Evolutionary conservation across 75 land plant species (phyloP).

Genomic region (Picea glauca): DNA sequence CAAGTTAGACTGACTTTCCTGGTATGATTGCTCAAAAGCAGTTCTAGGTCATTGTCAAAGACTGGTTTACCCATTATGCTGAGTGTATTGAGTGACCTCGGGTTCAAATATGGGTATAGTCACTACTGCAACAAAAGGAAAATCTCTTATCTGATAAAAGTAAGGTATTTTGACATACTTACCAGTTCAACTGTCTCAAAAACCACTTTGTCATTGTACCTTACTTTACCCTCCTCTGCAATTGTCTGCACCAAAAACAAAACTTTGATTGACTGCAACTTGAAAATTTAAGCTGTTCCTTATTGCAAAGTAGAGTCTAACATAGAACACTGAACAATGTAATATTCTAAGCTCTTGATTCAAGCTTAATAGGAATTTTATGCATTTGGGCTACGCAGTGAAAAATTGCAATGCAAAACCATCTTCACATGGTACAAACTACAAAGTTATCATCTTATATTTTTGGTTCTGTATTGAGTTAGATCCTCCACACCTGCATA

Average conservation of each 20-base stretch:
- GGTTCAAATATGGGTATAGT: neutral
- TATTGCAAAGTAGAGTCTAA: neutral
- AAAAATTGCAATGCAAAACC: neutral
- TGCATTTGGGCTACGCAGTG: neutral
- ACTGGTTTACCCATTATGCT: neutral
- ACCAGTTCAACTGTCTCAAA: slow-evolving; percentile 88
- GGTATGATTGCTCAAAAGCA: neutral
- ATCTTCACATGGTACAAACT: neutral
- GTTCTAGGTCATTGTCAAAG: too few relatives aligned
- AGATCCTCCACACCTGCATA: too few relatives aligned
- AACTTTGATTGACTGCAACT: neutral
- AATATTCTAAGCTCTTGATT: neutral
- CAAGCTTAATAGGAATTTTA: neutral
- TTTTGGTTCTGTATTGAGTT: too few relatives aligned
- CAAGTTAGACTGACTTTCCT: neutral
- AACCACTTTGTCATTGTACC: slow-evolving; percentile 65
- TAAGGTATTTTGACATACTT: slow-evolving; percentile 13
- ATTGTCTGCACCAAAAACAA: slow-evolving; percentile 41
- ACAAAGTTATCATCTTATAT: too few relatives aligned
- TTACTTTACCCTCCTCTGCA: slow-evolving; percentile 73
- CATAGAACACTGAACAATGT: neutral
- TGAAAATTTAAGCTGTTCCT: neutral
- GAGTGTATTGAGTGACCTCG: neutral
- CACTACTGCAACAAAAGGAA: neutral
- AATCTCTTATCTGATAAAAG: neutral